A percentile compares a stretch with the other conserved stretches of the same genome.
phyloP scores from a whole-genome alignment of 2,329 filamentous ascomycete genomes.

The Colletotrichum gloeosporioides region DNA sequence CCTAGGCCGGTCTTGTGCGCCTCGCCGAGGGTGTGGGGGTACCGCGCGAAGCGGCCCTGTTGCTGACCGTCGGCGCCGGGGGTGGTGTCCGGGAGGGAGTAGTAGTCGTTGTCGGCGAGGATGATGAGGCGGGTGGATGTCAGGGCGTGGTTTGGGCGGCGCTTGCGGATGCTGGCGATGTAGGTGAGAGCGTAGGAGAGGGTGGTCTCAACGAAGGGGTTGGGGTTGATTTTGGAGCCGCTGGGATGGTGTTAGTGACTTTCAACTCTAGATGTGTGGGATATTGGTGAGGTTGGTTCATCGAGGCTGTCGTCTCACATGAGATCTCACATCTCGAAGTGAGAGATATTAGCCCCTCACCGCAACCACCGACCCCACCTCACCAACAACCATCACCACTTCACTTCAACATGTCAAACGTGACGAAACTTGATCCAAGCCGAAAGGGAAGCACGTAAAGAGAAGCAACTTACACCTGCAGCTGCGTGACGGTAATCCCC shows the following conservation, averaged over 20 bases:
- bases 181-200: conserved; percentile 89
- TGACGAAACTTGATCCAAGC: neutral
- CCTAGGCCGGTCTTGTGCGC: conserved; percentile 97
- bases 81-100: conserved; percentile 63
- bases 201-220: conserved; percentile 92
- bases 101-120: conserved; percentile 95
- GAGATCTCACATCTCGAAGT: neutral
- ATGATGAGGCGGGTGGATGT: conserved; percentile 79
- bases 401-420: neutral
- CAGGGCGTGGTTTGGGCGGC: conserved; percentile 54
- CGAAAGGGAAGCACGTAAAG: neutral
- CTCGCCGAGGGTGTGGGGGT: conserved; percentile 74
- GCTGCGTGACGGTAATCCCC: conserved; percentile 82
- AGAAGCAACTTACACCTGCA: conserved; percentile 70
- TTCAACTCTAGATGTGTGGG: neutral
- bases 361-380: neutral
- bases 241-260: neutral
- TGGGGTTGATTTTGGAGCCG: conserved; percentile 43
- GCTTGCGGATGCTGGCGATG: conserved; percentile 54
- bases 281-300: neutral
- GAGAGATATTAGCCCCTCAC: neutral
- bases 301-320: neutral
- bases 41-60: conserved; percentile 72
- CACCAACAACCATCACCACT: neutral
- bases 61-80: conserved; percentile 33